Evolutionary conservation across 768 basidiomycete species (phyloP).

Genomic region (Termitomyces sp.): DNA sequence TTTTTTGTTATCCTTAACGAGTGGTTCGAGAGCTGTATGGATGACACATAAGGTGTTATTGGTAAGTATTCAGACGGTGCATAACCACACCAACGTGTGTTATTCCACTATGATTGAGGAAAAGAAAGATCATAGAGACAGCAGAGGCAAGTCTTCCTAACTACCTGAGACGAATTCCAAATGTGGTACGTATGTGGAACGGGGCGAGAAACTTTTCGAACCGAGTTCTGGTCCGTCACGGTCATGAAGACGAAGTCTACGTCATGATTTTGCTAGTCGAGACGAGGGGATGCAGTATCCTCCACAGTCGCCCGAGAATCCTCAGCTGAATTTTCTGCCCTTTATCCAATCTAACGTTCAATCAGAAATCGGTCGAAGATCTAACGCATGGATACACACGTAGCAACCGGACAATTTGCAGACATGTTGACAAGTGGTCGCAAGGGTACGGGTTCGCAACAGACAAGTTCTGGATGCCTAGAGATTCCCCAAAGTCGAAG

Average conservation of each 20-base stretch:
- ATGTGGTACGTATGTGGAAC: background rate
- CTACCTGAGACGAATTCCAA: background rate
- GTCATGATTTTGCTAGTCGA: background rate
- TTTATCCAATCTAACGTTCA: background rate
- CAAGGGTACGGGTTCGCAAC: background rate
- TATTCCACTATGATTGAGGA: background rate
- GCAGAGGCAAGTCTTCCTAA: background rate
- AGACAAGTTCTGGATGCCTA: background rate
- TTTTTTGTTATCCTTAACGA: too few relatives aligned
- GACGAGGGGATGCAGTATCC: background rate
- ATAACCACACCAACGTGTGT: background rate
- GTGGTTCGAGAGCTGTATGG: background rate
- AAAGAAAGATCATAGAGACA: background rate
- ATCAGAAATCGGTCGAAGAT: background rate
- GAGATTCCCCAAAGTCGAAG: conserved; percentile 2
- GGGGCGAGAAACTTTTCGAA: too few relatives aligned
- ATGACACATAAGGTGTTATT: background rate
- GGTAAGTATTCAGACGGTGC: background rate
- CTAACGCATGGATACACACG: background rate
- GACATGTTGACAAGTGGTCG: background rate
- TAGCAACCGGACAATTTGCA: background rate
- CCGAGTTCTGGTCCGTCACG: background rate
- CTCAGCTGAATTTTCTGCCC: background rate
- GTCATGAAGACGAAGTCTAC: background rate
- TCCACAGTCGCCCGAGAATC: background rate